These are phyloP conservation scores for Xerophyta viscosa DNA, from an alignment of 106 monocot species.

Conservation along the genomic window DNA sequence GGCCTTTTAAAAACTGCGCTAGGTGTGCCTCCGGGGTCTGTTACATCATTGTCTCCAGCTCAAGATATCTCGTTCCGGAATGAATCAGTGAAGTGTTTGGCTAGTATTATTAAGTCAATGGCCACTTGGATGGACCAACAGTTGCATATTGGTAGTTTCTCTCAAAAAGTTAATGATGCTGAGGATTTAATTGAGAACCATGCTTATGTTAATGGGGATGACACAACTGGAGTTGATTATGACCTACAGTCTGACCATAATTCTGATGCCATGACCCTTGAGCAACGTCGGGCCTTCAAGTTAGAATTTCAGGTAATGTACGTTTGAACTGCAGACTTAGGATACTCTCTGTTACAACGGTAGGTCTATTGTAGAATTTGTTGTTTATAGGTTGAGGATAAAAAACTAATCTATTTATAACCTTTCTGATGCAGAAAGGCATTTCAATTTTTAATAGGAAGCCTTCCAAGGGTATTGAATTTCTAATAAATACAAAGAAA, in stretches of 20 bases:
- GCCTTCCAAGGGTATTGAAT: slow-evolving; percentile 93
- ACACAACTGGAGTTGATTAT: slow-evolving; percentile 49
- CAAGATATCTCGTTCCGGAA: slow-evolving; percentile 73
- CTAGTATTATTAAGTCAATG: slow-evolving; percentile 74
- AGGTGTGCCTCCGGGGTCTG: slow-evolving; percentile 81
- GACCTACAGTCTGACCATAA: slow-evolving; percentile 65
- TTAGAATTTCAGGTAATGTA: slow-evolving; percentile 75
- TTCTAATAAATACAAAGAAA: slow-evolving; percentile 77
- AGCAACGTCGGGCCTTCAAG: slow-evolving; percentile 80
- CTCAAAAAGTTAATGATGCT: slow-evolving; percentile 37
- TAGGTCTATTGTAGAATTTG: too few species aligned
- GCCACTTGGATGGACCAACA: slow-evolving; percentile 95
- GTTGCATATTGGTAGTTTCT: slow-evolving; percentile 53
- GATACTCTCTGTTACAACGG: too few species aligned
- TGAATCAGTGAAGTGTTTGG: slow-evolving; percentile 89
- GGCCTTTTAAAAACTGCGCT: slow-evolving; percentile 88
- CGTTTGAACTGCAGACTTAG: slow-evolving; percentile 10
- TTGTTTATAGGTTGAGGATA: too few species aligned
- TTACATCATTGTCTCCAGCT: slow-evolving; percentile 66
- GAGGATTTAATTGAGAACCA: slow-evolving; percentile 55
- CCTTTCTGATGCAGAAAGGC: slow-evolving; percentile 96
- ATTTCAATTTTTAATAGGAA: slow-evolving; percentile 94
- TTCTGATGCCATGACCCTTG: slow-evolving; percentile 65
- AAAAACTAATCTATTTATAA: too few species aligned
- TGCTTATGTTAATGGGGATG: slow-evolving; percentile 48